Conservation (phyloP, 1,139 yeast species). For the Pichia cactophila region DNA sequence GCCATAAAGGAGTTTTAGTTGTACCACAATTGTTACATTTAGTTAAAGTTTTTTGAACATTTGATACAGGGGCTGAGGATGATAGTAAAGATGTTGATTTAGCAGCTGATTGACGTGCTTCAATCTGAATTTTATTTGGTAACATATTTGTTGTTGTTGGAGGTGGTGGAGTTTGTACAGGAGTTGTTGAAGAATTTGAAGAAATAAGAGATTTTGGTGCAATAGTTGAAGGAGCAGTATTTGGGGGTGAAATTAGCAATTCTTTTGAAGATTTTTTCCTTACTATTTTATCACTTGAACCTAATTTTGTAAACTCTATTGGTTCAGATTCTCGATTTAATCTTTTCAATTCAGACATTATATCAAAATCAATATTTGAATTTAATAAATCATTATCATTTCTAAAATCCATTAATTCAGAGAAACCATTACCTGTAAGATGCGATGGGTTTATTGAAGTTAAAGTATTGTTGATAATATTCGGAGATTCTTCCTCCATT, state of each 20-base stretch:
- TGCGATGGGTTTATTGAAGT: not conserved
- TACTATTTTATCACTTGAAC: not conserved
- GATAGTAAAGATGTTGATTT: slow-evolving; percentile 9
- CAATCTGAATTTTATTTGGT: slow-evolving; percentile 14
- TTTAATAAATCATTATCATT: slow-evolving; percentile 17
- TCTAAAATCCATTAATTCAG: slow-evolving; percentile 21
- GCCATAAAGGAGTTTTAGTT: slow-evolving; percentile 51
- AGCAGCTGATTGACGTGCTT: slow-evolving; percentile 11
- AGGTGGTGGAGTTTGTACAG: not conserved
- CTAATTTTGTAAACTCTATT: not conserved
- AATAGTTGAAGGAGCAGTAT: not conserved
- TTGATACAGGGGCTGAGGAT: slow-evolving; percentile 17
- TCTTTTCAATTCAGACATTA: slow-evolving; percentile 16
- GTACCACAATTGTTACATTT: slow-evolving; percentile 50
- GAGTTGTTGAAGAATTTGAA: not conserved
- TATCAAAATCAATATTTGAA: slow-evolving; percentile 18
- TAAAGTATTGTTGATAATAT: not conserved
- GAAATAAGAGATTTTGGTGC: not conserved
- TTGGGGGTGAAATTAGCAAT: not conserved
- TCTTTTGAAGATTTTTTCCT: slow-evolving; percentile 1
- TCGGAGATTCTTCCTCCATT: slow-evolving; percentile 7
- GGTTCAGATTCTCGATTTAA: not conserved
- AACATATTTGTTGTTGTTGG: not conserved
- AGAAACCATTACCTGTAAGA: slow-evolving; percentile 15
- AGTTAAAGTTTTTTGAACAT: slow-evolving; percentile 17